Evolutionary conservation across 2,329 filamentous ascomycete genomes (phyloP), one percentile per base, ranked within the genome.

Genomic region (Fusarium paranaense): DNA sequence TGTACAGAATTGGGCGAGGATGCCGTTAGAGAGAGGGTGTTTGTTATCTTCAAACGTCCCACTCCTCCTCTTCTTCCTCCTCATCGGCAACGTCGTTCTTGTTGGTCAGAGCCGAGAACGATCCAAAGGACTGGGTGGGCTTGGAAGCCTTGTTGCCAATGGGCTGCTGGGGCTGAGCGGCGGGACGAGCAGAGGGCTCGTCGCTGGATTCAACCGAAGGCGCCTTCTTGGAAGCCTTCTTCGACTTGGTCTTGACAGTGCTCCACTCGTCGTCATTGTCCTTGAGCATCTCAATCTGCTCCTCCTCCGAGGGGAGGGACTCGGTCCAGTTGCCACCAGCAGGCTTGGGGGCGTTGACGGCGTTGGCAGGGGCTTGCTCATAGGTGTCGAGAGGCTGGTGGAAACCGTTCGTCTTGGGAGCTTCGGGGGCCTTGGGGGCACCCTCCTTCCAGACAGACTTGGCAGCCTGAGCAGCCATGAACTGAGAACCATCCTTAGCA

Each of bases 401-500:
- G 67, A 83, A 78, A 59, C 82, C 81, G 66, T 83, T 84, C 62
- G 81, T 78, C 62, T 79, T 67, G 33, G 80, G 63, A 60, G 76
- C 66, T 38, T 83, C 82, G 68, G 81, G 77, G 62, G 79, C 71
- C 61, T 78, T 80, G 64, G 80, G 78, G 35, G 82, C 75, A 65
- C 81, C 81, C 72, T 83, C 81, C 64, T 82, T 83, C 85, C 86
- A 87, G 52, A 82, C 83, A 35, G 85, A 86, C 63, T 84, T 83
- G 71, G 76, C 79, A 47, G 78, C 81, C 63, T 86, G 85, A 59
- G 80, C 81, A 45, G 87, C 86, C 80, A 86, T 84, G 80, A 89
- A 92, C 67, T 86, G 82, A 18, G 89, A 91, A 50, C 95, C 95
- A 77, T 97, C 95, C 87, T 94, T 95, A 64, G 94, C 93, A 52